Base-by-base conservation (phyloP, 2,329 filamentous ascomycete genomes). In the Sporothrix brunneoviolacea region DNA sequence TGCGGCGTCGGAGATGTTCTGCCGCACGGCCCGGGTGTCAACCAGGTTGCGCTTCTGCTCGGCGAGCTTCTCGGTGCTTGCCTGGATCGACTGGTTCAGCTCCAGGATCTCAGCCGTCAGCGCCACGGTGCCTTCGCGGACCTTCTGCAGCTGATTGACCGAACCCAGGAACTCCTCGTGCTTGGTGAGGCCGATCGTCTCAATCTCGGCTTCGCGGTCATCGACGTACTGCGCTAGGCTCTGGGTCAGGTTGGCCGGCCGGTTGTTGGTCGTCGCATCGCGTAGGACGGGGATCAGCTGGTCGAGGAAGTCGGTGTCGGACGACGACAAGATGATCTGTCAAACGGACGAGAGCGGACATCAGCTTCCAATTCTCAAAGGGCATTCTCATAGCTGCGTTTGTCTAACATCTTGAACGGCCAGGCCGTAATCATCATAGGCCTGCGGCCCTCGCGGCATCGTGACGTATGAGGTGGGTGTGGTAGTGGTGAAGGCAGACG, bases 121-220 rank as follows among this genome's bases (percentile, higher is more conserved):
- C 40, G 80, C 77, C 36, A 95, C 89, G 1, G 91, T 97, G 36
- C 89, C 90, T 66, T 96, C 88, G 48, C 91, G 85, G 46, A 97
- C 90, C 53, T 82, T 80, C 59, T 97, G 86, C n/a, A 98, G 79
- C 63, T 94, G 89, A 61, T 93, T 94, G 58, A 98, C 90, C 0
- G 91, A 96, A 57, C 81, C 82, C 30, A 97, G 84, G 63, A 98
- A 98, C 62, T 96, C 93, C 63, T 97, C 91, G 62, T 98, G 93
- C 61, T 96, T 95, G 10, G 88, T 91, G 61, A 95, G 83, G 60
- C 93, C 95, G 60, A 97, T 94, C 19, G 82, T 82, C 70, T 98
- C 93, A 57, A 98, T 97, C 60, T 97, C 91, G 13, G 80, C 70
- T 66, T 98, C 93, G 54, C 91, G 84, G 41, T 93, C 88, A 58